Evolutionary conservation across 768 basidiomycete genomes (phyloP).

Genomic region (Hemileccinum rubropunctum): DNA sequence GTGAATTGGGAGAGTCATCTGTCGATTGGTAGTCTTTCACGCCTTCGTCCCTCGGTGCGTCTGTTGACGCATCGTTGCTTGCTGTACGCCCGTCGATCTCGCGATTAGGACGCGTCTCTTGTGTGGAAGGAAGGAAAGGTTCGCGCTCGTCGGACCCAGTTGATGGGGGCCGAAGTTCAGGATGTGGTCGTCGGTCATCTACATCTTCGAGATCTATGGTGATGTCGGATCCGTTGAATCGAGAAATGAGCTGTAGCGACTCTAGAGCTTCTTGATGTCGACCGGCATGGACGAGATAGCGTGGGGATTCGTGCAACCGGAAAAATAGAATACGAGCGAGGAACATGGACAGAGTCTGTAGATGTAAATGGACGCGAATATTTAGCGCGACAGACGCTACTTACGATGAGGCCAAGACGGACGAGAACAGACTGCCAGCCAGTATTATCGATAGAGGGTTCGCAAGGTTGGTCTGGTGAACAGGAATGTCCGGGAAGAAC

Average conservation of each 20-base stretch:
- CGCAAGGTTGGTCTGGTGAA: slow-evolving; percentile 50
- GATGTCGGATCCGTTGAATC: slow-evolving; percentile 78
- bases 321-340: slow-evolving; percentile 85
- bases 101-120: slow-evolving; percentile 7
- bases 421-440: slow-evolving; percentile 91
- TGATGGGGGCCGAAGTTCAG: slow-evolving; percentile 16
- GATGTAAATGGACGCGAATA: slow-evolving; percentile 2
- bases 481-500: slow-evolving; percentile 80
- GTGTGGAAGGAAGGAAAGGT: slow-evolving; percentile 24
- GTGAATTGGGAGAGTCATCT: slow-evolving; percentile 27
- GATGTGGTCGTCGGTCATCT: slow-evolving; percentile 38
- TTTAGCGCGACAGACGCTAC: slow-evolving; percentile 34
- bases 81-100: slow-evolving; percentile 15
- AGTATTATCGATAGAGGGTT: slow-evolving; percentile 63
- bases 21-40: slow-evolving; percentile 29
- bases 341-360: slow-evolving; percentile 85
- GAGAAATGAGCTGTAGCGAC: slow-evolving; percentile 79
- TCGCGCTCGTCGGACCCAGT: slow-evolving; percentile 25
- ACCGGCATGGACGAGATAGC: slow-evolving; percentile 88
- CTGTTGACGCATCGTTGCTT: slow-evolving; percentile 1
- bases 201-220: slow-evolving; percentile 72
- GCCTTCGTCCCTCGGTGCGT: slow-evolving; percentile 16
- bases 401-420: slow-evolving; percentile 75
- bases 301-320: slow-evolving; percentile 90
- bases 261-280: slow-evolving; percentile 81